Evolutionary conservation across 2,329 filamentous ascomycete species (phyloP), one percentile per base, ranked within the genome.

Genomic region (Rutstroemia sp.): DNA sequence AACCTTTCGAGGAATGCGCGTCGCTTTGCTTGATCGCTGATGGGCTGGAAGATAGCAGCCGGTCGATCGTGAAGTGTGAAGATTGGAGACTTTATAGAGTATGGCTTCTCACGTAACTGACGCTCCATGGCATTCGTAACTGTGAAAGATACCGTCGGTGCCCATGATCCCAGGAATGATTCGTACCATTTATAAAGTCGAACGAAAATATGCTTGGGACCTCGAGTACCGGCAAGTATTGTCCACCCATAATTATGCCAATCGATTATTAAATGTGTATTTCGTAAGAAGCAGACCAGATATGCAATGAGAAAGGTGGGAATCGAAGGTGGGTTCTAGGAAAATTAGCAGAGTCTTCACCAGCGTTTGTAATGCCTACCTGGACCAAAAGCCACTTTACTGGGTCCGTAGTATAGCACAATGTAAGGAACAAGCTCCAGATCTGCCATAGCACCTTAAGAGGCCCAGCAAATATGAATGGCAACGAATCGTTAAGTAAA

Each of bases 241-340:
- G 90, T 92, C 78, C 92, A 96, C 64, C 92, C 94, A 72, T 96
- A 97, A 73, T 99, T 99, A 76, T 99, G 94, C 94, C 94, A 99
- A 75, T 99, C 94, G 55, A 97, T 88, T 59, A 97, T 78, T 4
- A 99, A 79, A 56, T 82, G 82, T 40, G 89, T 95, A 64, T 89
- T 86, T 50, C 94, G 86, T 51, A 95, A 71, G 63, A 84, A 81
- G 65, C 88, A 89, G 48, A 89, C 78, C 3, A 92, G 60, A 21
- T 85, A 77, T 16, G 89, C 87, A 39, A 96, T 76, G 51, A 86
- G 81, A 21, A 99, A 81, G 0, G 91, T 95, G 0, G 94, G 94
- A 58, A 97, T 96, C 0, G 92, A 94, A 0, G 94, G 94, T 6
- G 94, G 94, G 65, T 97, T 99, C 79, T 96, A 19, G 12, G 10